Evolutionary conservation across 495 filamentous ascomycete genomes (phyloP), one percentile per base, ranked within the genome.

Genomic region (Poronia punctata): DNA sequence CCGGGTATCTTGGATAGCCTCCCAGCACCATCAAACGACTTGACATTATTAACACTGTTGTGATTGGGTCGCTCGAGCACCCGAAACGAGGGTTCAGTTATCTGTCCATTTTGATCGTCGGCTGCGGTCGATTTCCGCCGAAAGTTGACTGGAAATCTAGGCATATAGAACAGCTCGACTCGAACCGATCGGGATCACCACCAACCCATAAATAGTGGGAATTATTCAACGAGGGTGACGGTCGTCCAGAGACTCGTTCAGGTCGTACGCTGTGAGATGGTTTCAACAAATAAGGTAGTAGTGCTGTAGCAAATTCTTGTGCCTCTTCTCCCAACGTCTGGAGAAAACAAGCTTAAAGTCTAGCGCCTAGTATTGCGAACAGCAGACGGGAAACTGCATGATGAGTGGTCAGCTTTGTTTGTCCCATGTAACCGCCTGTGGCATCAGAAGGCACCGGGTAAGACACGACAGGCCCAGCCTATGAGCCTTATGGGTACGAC

Each of bases 91-190:
- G 65, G 54, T 16, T 62, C 60, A 37, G 61, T 52, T 59, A 56
- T 46, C 51, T 58, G 52, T 35, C 52, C 62, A 68, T 70, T 65
- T 38, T 71, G 65, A 36, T 64, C 43, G 40, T 65, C 68, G 36
- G 69, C 68, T 30, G 66, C 66, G 64, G 65, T 63, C 40, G 66
- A 70, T 62, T 64, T 69, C 61, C 69, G 69, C 68, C 65, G 61
- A 40, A 73, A 73, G 28, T 60, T 50, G 52, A 67, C 67, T 45
- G 67, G 61, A 57, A 73, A 73, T 48, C 65, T 71, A 71, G 65
- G 64, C 69, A 73, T 73, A 60, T 66, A 65, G 64, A 58, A 46
- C 48, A 53, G 53, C 40, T 55, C 49, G 50, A 45, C 38, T 55
- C 18, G 25, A 37, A 39, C 43, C 35, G 42, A 45, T 40, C 48